A percentile compares a stretch with the other conserved stretches of the same genome.
These are phyloP conservation scores for Fusarium sublunatum DNA, from an alignment of 2,329 filamentous ascomycete genomes.

Conservation along the genomic window DNA sequence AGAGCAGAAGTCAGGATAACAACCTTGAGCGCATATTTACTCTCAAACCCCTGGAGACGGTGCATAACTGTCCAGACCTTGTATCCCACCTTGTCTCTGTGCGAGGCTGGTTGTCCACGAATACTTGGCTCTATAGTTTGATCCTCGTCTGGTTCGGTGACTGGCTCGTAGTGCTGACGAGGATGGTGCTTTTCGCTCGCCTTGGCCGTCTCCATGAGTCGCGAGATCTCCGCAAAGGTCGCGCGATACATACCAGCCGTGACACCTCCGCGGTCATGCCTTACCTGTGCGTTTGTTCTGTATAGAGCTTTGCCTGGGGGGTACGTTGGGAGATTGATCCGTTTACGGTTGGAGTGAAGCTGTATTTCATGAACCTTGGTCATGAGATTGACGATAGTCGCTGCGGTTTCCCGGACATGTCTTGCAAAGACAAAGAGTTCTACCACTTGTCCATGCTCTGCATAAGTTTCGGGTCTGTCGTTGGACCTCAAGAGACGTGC, in stretches of 20 bases:
- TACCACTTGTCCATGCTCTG: constrained; percentile 61
- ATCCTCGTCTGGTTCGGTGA: constrained; percentile 45
- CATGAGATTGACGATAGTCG: constrained; percentile 59
- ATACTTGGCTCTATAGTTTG: constrained; percentile 56
- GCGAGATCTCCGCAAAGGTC: constrained; percentile 58
- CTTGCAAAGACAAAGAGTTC: constrained; percentile 66
- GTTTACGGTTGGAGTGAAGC: constrained; percentile 53
- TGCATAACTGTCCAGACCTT: constrained; percentile 62
- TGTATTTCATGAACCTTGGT: constrained; percentile 62
- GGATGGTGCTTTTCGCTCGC: constrained; percentile 50
- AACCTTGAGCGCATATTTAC: constrained; percentile 67
- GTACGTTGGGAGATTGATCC: constrained; percentile 64
- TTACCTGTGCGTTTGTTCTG: constrained; percentile 66
- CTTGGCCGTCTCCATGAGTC: constrained; percentile 57
- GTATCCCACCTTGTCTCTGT: constrained; percentile 57
- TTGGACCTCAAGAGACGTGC: constrained; percentile 59
- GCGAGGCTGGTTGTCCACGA: constrained; percentile 49
- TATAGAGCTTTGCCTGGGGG: constrained; percentile 64
- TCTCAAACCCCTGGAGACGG: constrained; percentile 67
- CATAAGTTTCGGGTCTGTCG: constrained; percentile 58
- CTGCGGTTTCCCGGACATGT: constrained; percentile 64
- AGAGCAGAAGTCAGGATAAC: constrained; percentile 62
- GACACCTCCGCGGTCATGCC: constrained; percentile 68
- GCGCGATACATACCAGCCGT: constrained; percentile 63
- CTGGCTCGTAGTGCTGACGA: constrained; percentile 35